phyloP scores from a whole-genome alignment of 1,284 basidiomycete species.

The Boletellus sp. region DNA sequence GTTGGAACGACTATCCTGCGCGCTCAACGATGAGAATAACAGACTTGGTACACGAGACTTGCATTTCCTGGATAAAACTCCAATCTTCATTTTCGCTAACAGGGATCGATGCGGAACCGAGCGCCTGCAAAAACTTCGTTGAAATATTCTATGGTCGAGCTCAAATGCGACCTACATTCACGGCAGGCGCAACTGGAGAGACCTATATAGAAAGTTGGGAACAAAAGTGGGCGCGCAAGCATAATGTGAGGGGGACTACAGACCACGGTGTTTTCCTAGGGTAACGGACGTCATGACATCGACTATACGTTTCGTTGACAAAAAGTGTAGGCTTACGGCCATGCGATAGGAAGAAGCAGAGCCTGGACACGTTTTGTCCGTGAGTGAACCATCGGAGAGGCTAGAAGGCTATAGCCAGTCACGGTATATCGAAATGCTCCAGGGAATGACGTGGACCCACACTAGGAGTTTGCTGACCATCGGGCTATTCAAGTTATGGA shows the following conservation, averaged over 20 bases:
- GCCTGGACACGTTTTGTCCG: background rate
- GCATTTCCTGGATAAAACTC: slow-evolving; percentile 17
- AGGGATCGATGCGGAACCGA: slow-evolving; percentile 3
- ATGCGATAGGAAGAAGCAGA: background rate
- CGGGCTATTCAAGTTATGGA: slow-evolving; percentile 3
- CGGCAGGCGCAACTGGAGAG: background rate
- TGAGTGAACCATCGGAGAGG: background rate
- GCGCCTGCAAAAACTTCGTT: background rate
- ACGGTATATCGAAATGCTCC: background rate
- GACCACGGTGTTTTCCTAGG: background rate
- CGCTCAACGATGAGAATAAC: background rate
- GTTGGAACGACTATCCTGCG: slow-evolving; percentile 12
- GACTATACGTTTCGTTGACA: background rate
- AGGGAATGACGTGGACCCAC: slow-evolving; percentile 7
- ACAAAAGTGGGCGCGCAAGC: background rate
- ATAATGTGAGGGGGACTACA: background rate
- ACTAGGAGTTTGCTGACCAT: background rate
- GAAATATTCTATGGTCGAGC: background rate
- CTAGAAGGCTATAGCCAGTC: slow-evolving; percentile 4
- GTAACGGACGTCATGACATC: background rate
- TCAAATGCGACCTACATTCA: slow-evolving; percentile 1
- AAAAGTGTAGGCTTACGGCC: slow-evolving; percentile 1
- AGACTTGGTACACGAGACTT: background rate
- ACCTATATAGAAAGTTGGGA: background rate
- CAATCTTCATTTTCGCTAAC: slow-evolving; percentile 5